Evolutionary conservation across 2,329 filamentous ascomycete genomes (phyloP).

Genomic region (Phyllosticta citribraziliensis): DNA sequence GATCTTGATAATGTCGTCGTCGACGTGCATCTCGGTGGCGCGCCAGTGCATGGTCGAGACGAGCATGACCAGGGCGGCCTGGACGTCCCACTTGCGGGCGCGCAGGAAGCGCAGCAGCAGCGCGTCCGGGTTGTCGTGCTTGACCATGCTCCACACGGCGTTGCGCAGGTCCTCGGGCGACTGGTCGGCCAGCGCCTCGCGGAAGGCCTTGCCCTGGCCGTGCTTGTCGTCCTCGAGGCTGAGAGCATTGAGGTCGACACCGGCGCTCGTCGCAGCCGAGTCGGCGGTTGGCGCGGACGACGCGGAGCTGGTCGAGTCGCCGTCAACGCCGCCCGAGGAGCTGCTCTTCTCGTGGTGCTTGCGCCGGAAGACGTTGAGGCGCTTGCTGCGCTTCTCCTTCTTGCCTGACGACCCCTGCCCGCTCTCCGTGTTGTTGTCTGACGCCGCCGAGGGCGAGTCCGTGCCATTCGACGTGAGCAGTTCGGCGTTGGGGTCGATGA

Average conservation of each 20-base stretch:
- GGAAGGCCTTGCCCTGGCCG: conserved; percentile 77
- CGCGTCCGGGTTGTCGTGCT: conserved; percentile 88
- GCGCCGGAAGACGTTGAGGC: conserved; percentile 27
- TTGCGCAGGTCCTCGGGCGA: conserved; percentile 68
- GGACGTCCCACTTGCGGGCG: conserved; percentile 66
- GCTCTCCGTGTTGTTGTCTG: conserved; percentile 14
- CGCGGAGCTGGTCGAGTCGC: conserved; percentile 19
- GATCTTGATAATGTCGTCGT: conserved; percentile 62
- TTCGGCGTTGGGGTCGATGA: conserved; percentile 60
- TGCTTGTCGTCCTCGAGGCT: conserved; percentile 69
- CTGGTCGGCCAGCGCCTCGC: conserved; percentile 66
- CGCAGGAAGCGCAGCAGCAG: conserved; percentile 47
- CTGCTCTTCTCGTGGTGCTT: conserved; percentile 54
- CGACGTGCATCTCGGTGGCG: conserved; percentile 70
- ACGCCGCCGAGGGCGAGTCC: conserved; percentile 11
- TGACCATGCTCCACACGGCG: conserved; percentile 88
- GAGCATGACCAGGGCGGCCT: conserved; percentile 88
- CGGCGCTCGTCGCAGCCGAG: conserved; percentile 13
- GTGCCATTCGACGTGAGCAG: conserved; percentile 50
- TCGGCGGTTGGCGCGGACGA: background rate
- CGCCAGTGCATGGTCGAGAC: conserved; percentile 93
- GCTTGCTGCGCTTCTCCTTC: conserved; percentile 63
- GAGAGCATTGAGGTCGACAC: conserved; percentile 29
- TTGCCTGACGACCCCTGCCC: conserved; percentile 19
- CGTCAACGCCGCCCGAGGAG: conserved; percentile 24